Percentiles rank a stretch among this genome's conserved stretches.
Evolutionary conservation across 1,284 basidiomycete species (phyloP).

Genomic region (Stygiomarasmius scandens): DNA sequence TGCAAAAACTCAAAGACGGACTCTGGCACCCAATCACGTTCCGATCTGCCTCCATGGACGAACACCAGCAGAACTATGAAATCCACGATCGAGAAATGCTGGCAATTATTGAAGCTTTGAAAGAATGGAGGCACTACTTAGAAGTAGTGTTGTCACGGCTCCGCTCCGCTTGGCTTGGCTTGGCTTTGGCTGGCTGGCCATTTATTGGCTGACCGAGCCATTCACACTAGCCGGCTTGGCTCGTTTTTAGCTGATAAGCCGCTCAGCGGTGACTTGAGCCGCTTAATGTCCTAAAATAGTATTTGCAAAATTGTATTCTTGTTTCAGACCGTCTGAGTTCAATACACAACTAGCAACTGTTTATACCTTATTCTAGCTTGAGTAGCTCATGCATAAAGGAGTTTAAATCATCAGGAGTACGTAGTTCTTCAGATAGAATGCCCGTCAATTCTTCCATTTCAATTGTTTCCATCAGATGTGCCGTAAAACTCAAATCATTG

Average conservation of each 20-base stretch:
- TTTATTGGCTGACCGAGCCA: background rate
- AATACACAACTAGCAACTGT: too few species aligned
- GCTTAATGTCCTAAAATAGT: background rate
- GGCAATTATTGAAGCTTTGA: too few species aligned
- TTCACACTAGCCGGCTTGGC: background rate
- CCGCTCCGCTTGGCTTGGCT: background rate
- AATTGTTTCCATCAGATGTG: background rate
- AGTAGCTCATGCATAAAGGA: background rate
- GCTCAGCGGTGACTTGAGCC: background rate
- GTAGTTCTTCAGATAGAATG: background rate
- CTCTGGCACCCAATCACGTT: too few species aligned
- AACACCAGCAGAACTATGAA: too few species aligned
- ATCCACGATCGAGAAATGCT: too few species aligned
- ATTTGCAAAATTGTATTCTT: too few species aligned
- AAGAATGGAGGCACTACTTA: too few species aligned
- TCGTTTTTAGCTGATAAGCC: background rate
- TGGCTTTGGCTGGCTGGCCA: background rate
- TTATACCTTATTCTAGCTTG: background rate
- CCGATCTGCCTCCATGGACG: too few species aligned
- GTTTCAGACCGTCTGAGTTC: too few species aligned
- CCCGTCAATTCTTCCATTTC: background rate
- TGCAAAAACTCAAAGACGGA: too few species aligned
- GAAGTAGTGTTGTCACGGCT: background rate
- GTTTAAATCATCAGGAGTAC: background rate
- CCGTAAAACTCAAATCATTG: conserved; percentile 1